A percentile compares a stretch with the other conserved stretches of the same genome.
These are phyloP conservation scores for Ascochyta fabae DNA, from an alignment of 2,329 filamentous ascomycete genomes.

Conservation along the genomic window DNA sequence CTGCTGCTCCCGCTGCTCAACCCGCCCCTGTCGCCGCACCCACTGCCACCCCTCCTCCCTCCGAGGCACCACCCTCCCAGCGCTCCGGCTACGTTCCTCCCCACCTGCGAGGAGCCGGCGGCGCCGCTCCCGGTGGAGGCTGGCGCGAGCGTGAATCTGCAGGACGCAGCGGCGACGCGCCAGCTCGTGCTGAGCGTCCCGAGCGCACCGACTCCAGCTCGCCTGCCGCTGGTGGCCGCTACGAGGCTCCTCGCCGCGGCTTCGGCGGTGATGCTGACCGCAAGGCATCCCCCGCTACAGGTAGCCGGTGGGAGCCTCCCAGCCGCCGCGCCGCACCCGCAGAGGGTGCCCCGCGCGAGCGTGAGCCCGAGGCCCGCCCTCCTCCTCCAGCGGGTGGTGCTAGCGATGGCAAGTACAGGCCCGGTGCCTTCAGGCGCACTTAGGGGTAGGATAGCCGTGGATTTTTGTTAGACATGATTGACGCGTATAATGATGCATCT, in stretches of 20 bases:
- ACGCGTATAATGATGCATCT: conserved; percentile 11
- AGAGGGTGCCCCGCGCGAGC: conserved; percentile 30
- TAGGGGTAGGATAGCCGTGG: conserved; percentile 13
- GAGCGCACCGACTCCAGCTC: conserved; percentile 21
- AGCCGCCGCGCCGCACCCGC: conserved; percentile 30
- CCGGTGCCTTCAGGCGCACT: conserved; percentile 45
- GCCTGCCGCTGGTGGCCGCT: conserved; percentile 40
- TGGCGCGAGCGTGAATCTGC: conserved; percentile 48
- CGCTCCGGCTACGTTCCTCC: conserved; percentile 56
- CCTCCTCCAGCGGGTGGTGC: conserved; percentile 34
- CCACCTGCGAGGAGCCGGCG: conserved; percentile 48
- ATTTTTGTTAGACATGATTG: conserved; percentile 19
- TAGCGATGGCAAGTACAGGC: conserved; percentile 50
- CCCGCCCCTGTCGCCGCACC: conserved; percentile 35
- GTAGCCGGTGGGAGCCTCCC: conserved; percentile 40
- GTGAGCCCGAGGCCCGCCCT: conserved; percentile 35
- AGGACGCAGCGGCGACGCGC: conserved; percentile 37
- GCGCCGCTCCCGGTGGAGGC: conserved; percentile 38
- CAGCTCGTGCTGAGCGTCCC: conserved; percentile 35
- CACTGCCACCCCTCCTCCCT: conserved; percentile 43
- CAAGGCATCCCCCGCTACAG: conserved; percentile 41
- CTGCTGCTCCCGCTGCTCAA: conserved; percentile 45
- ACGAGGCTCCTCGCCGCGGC: conserved; percentile 36
- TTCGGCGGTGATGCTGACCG: conserved; percentile 42
- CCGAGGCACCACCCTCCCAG: conserved; percentile 45